Conservation (phyloP, 352 stramenopile genomes). For the Thalassiosira pacifica region DNA sequence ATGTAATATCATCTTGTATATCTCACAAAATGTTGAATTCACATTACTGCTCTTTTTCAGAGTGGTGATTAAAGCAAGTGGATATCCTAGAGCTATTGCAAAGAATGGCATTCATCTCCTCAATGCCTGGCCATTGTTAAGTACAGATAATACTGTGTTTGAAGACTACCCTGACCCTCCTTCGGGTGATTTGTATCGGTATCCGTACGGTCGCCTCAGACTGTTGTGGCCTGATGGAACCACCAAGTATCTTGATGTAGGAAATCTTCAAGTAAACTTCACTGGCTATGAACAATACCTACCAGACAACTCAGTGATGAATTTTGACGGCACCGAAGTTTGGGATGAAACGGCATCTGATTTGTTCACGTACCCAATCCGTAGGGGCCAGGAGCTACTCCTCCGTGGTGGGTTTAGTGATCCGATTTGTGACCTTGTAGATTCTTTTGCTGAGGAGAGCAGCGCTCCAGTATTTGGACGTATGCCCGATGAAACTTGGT, state of each 20-base stretch:
- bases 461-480: conserved; percentile 64
- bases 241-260: conserved; percentile 38
- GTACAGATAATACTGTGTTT: conserved; percentile 22
- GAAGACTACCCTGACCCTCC: conserved; percentile 34
- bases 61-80: conserved; percentile 27
- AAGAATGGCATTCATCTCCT: conserved; percentile 56
- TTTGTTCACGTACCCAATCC: conserved; percentile 28
- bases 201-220: conserved; percentile 36
- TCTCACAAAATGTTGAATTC: neutral
- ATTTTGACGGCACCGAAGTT: conserved; percentile 47
- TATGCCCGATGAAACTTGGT: conserved; percentile 49
- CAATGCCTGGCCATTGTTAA: conserved; percentile 40
- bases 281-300: conserved; percentile 65
- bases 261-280: conserved; percentile 53
- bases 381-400: conserved; percentile 52
- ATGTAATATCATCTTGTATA: neutral
- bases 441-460: conserved; percentile 47
- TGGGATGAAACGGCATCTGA: conserved; percentile 59
- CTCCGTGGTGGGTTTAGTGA: conserved; percentile 43
- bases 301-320: conserved; percentile 51
- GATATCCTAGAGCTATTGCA: conserved; percentile 35
- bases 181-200: conserved; percentile 43
- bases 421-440: conserved; percentile 57
- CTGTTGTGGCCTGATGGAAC: conserved; percentile 35
- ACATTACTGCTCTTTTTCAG: neutral